These are phyloP conservation scores for Rasamsonia emersonii DNA, from an alignment of 2,329 filamentous ascomycete species.

Conservation along the genomic window DNA sequence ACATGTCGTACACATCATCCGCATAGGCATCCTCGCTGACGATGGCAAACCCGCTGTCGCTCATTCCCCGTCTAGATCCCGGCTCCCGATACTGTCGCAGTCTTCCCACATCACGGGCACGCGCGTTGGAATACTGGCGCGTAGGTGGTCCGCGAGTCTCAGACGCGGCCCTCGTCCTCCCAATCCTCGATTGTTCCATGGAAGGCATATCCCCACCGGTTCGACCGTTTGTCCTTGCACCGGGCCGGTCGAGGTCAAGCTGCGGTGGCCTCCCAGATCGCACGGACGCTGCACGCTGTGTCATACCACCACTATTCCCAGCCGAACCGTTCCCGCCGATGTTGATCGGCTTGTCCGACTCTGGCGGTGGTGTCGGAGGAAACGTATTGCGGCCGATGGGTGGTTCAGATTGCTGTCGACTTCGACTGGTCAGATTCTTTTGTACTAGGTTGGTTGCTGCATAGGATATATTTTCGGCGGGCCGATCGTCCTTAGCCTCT, in stretches of 20 bases:
- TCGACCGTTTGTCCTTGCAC: constrained; percentile 25
- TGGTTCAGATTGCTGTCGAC: constrained; percentile 75
- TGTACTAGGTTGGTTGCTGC: constrained; percentile 91
- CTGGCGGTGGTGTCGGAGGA: constrained; percentile 95
- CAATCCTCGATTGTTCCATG: constrained; percentile 34
- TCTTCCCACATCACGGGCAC: constrained; percentile 19
- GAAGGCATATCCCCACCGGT: constrained; percentile 15
- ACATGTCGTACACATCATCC: constrained; percentile 55
- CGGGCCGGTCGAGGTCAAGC: constrained; percentile 31
- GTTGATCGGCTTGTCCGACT: constrained; percentile 57
- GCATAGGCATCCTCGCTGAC: constrained; percentile 25
- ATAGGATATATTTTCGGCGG: constrained; percentile 76
- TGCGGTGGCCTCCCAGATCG: constrained; percentile 37
- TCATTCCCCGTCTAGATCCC: constrained; percentile 21
- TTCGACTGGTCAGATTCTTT: constrained; percentile 66
- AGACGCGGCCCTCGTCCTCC: constrained; percentile 43
- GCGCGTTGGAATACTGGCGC: constrained; percentile 23
- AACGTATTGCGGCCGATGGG: constrained; percentile 73
- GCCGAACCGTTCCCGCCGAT: constrained; percentile 17
- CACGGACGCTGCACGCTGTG: constrained; percentile 41
- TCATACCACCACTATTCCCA: constrained; percentile 22
- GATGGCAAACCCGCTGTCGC: constrained; percentile 21
- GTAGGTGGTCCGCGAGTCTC: constrained; percentile 40
- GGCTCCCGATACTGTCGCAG: constrained; percentile 23
- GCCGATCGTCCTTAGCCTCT: constrained; percentile 59